Base-by-base conservation (phyloP, 116 monocot genomes). In the Cymodocea nodosa region DNA sequence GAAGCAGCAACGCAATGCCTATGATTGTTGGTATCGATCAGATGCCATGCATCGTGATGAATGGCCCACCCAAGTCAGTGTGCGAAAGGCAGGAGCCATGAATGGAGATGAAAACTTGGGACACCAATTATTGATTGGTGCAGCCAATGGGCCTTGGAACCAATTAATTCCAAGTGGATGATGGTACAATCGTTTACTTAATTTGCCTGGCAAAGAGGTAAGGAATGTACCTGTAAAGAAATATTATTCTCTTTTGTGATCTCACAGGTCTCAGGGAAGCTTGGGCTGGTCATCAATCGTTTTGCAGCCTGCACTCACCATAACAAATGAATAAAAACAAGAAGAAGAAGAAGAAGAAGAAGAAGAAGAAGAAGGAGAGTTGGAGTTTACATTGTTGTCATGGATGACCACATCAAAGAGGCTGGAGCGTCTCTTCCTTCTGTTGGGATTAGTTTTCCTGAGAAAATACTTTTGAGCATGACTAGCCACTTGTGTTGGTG, bases 381-480 rank as follows among this genome's bases (percentile, higher is more conserved):
- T 39, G 15, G 1, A 13, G 20, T 30, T 66, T 82, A 85, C 90
- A 63, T 63, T 75, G 5, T 63, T 75, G 5, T 78, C 66, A 56
- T 70, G 59, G 10, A 87, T 74, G 16, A 73, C 85, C 0, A 87
- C 79, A 51, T 81, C 81, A 10, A 81, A 81, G 62, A 81, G 77
- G 66, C 81, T 81, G 48, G 77, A 76, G 15, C 92, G 60, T 17
- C 91, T 80, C 68, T 84, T 87, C 76, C 77, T 87, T 35, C 73
- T 85, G 36, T 58, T 73, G 35, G 82, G 76, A 60, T 78, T 85
- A 44, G 16, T 87, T 56, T 87, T 82, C 18, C 92, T 71, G 24
- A 92, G 76, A 63, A 87, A 92, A 69, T 92, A 87, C 63, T 92
- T 92, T 50, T 92, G 91, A 0, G 92, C 92, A 62, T 92, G 92